Conservation (phyloP, 2,329 filamentous ascomycete species). For the Amesomyces nigricolor region DNA sequence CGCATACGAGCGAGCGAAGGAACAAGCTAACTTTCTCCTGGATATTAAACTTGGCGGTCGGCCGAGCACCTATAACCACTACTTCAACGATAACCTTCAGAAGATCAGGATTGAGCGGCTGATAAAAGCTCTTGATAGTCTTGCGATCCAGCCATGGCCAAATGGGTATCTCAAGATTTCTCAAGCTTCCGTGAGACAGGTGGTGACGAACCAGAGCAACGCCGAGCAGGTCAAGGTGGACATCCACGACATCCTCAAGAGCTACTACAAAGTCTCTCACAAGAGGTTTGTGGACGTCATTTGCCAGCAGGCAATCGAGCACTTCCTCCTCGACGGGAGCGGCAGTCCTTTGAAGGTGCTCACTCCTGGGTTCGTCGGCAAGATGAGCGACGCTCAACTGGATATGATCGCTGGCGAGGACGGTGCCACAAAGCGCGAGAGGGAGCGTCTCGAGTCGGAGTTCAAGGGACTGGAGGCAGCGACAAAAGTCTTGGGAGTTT, state of each 20-base stretch:
- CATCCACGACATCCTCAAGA: conserved; percentile 54
- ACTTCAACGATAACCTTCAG: conserved; percentile 41
- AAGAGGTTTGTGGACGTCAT: conserved; percentile 60
- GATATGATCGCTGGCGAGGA: conserved; percentile 54
- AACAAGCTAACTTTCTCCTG: conserved; percentile 48
- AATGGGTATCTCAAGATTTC: too few relatives aligned
- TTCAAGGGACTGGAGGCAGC: conserved; percentile 41
- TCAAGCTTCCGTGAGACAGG: background rate
- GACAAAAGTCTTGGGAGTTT: conserved; percentile 20
- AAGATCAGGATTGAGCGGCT: conserved; percentile 26
- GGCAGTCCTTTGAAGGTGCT: conserved; percentile 29
- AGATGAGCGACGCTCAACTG: conserved; percentile 1
- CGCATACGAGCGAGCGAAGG: conserved; percentile 43
- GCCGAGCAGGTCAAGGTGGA: conserved; percentile 34
- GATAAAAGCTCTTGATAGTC: background rate
- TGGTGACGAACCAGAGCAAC: conserved; percentile 20
- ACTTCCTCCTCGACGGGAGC: conserved; percentile 46
- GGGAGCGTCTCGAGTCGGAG: conserved; percentile 41
- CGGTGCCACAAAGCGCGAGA: conserved; percentile 33
- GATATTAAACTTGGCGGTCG: conserved; percentile 42
- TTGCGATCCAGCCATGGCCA: too few relatives aligned
- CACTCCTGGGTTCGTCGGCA: background rate
- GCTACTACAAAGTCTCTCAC: conserved; percentile 57
- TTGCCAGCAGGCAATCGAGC: conserved; percentile 51
- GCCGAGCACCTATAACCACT: conserved; percentile 47